These are phyloP conservation scores for Globisporangium orthogonon DNA, from an alignment of 352 stramenopile genomes.

Conservation along the genomic window DNA sequence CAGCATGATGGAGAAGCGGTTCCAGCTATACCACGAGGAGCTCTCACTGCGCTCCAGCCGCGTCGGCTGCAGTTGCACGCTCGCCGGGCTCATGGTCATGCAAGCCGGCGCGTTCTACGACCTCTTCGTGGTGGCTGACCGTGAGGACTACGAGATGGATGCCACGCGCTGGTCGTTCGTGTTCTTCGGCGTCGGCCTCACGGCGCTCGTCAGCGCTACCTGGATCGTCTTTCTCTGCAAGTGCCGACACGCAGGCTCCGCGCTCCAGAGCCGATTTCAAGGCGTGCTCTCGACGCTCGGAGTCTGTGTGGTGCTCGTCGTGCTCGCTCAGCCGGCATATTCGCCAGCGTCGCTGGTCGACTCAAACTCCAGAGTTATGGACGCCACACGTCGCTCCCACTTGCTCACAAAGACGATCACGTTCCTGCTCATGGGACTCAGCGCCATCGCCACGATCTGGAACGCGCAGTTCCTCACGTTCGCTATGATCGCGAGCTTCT, in stretches of 20 bases:
- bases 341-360: conserved; percentile 7
- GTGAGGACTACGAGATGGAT: conserved; percentile 9
- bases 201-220: background rate
- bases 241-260: conserved; percentile 8
- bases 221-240: conserved; percentile 21
- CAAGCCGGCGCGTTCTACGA: conserved; percentile 30
- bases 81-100: conserved; percentile 28
- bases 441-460: conserved; percentile 44
- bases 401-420: conserved; percentile 44
- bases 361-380: conserved; percentile 10
- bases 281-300: conserved; percentile 21
- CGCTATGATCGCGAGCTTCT: conserved; percentile 18
- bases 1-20: conserved; percentile 36
- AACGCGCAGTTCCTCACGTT: conserved; percentile 50
- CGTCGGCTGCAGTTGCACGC: conserved; percentile 23
- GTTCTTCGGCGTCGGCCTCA: conserved; percentile 16
- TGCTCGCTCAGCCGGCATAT: conserved; percentile 27
- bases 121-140: conserved; percentile 14
- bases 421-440: conserved; percentile 45
- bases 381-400: conserved; percentile 22
- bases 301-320: conserved; percentile 24
- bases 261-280: conserved; percentile 28
- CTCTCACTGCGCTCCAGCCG: conserved; percentile 28
- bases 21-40: conserved; percentile 60
- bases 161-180: conserved; percentile 22